phyloP scores from a whole-genome alignment of 2,329 filamentous ascomycete genomes.

The Hirsutella minnesotensis region DNA sequence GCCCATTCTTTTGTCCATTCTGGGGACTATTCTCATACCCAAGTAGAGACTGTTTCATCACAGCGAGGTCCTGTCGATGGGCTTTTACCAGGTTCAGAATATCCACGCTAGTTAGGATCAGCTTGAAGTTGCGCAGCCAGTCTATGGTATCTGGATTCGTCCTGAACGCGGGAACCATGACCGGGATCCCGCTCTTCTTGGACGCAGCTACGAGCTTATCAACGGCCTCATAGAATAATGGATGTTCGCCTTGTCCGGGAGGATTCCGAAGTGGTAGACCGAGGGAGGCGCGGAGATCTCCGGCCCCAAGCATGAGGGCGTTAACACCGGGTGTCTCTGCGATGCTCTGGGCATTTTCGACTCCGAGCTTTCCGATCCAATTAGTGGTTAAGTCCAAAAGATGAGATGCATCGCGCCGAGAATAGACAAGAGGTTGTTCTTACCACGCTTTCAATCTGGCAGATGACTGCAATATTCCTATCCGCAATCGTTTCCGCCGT shows the following conservation, averaged over 20 bases:
- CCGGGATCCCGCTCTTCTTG: not conserved
- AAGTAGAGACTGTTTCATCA: not conserved
- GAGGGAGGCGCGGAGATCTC: slow-evolving; percentile 4
- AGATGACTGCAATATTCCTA: slow-evolving; percentile 5
- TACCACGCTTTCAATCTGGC: slow-evolving; percentile 5
- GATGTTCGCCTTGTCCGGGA: not conserved
- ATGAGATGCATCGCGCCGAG: too few relatives aligned
- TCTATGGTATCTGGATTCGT: not conserved
- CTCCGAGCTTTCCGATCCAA: not conserved
- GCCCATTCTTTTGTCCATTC: too few relatives aligned
- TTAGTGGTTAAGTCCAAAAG: not conserved
- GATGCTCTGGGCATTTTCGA: slow-evolving; percentile 3
- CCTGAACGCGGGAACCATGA: slow-evolving; percentile 2
- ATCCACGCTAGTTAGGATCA: slow-evolving; percentile 3
- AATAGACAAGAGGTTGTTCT: not conserved
- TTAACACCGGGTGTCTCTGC: slow-evolving; percentile 3
- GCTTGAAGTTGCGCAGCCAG: slow-evolving; percentile 3
- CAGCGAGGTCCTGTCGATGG: slow-evolving; percentile 2
- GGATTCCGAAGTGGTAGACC: not conserved
- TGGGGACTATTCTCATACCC: too few relatives aligned
- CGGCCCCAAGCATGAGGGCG: slow-evolving; percentile 3
- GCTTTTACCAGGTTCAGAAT: not conserved
- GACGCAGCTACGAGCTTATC: not conserved
- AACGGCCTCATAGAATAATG: not conserved
- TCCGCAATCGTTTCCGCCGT: slow-evolving; percentile 5